Base-by-base conservation (phyloP, 805 yeast species). In the Monosporozyma servazzii region DNA sequence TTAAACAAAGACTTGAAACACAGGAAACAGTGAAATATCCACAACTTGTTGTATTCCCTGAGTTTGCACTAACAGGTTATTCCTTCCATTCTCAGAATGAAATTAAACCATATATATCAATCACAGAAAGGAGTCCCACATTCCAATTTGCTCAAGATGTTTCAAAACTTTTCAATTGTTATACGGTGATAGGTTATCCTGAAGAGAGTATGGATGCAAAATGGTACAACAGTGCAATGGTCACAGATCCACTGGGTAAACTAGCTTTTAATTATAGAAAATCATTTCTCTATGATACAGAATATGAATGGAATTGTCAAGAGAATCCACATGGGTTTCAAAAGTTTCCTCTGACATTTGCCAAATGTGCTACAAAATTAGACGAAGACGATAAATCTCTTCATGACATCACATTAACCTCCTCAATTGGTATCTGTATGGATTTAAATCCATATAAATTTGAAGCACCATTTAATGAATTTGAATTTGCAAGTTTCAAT, bases 361-460 rank as follows among this genome's bases (percentile, higher is more conserved):
- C 61, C 25, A 60, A 57, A 48, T 45, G 51, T 29, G 51, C 47
- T 17, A 39, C 41, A 31, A 45, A 47, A 44, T 21, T 18, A 20
- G 5, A 25, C 18, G n/a, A 13, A 5, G 39, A 33, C n/a, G 21
- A 21, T 6, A 7, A 37, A 2, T 42, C 46, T 13, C 27, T n/a
- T 1, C 18, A 33, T 9, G 68, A 67, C 23, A 55, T 60, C 15
- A 55, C 56, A 20, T 57, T 78, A 6, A 74, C 65, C 36, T 70
- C 84, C 1, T 75, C 82, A 33, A 73, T 90, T 50, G 98, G 96
- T 0, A 88, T 90, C 5, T 90, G 98, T 64, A 90, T 90, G 97
- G 98, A 90, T 68, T 66, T 90, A 54, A 89, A 87, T 64, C 96
- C 96, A 0, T 85, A 86, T 65, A 75, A 86, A 63, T 90, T 90